phyloP scores from a whole-genome alignment of 768 basidiomycete species.

The Tremella yokohamensis region DNA sequence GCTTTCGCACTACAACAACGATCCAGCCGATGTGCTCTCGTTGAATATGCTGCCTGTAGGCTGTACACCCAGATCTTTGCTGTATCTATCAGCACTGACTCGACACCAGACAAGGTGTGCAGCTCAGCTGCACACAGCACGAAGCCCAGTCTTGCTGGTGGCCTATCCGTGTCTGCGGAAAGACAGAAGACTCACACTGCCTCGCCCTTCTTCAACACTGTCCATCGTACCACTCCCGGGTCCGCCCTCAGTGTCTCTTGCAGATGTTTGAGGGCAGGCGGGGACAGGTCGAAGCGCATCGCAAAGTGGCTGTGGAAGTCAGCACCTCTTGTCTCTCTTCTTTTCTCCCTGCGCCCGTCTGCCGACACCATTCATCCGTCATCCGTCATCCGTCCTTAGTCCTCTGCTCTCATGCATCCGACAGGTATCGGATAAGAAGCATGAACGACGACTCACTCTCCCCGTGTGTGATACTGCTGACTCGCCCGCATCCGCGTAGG shows the following conservation, averaged over 20 bases:
- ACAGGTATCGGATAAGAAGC: background rate
- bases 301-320: constrained; percentile 40
- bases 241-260: constrained; percentile 43
- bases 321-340: background rate
- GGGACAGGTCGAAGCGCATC: constrained; percentile 47
- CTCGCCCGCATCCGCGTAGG: constrained; percentile 45
- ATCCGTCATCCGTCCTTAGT: too few species aligned
- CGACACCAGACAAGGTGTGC: too few species aligned
- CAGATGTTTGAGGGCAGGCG: constrained; percentile 38
- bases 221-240: constrained; percentile 46
- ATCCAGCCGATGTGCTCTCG: too few species aligned
- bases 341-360: background rate
- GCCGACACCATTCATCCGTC: too few species aligned
- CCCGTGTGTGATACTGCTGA: constrained; percentile 46
- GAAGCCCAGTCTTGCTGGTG: too few species aligned
- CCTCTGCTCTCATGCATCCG: background rate
- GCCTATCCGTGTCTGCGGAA: too few species aligned
- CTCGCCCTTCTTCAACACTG: constrained; percentile 42
- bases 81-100: too few species aligned
- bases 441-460: constrained; percentile 45
- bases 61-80: too few species aligned
- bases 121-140: too few species aligned
- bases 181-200: constrained; percentile 37
- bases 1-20: too few species aligned
- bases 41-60: too few species aligned